A percentile compares a stretch with the other conserved stretches of the same genome.
Conservation (phyloP, 2,329 filamentous ascomycete genomes). For the Thelonectria olida region DNA sequence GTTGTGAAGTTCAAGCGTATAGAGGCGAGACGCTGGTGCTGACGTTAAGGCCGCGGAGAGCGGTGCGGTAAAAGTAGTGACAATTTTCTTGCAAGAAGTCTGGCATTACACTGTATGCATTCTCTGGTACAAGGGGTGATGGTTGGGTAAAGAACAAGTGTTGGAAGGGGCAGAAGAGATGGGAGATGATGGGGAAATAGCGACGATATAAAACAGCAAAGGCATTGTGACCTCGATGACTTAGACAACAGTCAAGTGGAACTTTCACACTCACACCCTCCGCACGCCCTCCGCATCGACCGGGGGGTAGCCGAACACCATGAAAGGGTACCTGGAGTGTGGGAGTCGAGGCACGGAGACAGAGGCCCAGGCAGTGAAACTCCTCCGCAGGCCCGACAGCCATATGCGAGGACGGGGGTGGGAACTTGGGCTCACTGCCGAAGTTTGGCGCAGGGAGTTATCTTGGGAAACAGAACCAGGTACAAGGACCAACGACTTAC, state of each 20-base stretch:
- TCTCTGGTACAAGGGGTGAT: constrained; percentile 18
- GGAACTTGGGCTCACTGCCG: constrained; percentile 27
- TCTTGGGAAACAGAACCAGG: constrained; percentile 22
- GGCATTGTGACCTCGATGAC: constrained; percentile 37
- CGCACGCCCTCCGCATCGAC: constrained; percentile 33
- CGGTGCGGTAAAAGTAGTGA: constrained; percentile 93
- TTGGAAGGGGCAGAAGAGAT: constrained; percentile 5
- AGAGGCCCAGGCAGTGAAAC: constrained; percentile 17
- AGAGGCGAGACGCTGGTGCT: constrained; percentile 80
- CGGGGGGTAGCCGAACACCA: constrained; percentile 32
- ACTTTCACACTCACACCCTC: constrained; percentile 31
- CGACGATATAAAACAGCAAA: constrained; percentile 41
- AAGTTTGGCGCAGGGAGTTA: constrained; percentile 32
- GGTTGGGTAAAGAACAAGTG: constrained; percentile 17
- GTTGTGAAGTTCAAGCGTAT: constrained; percentile 63
- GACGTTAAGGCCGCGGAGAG: constrained; percentile 85
- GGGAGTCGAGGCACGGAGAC: constrained; percentile 23
- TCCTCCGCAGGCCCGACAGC: constrained; percentile 40
- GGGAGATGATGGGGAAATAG: constrained; percentile 31
- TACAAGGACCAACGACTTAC: constrained; percentile 38
- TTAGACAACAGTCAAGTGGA: constrained; percentile 44
- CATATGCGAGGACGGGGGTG: constrained; percentile 11
- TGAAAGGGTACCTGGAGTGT: constrained; percentile 14
- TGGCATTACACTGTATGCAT: constrained; percentile 71
- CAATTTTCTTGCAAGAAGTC: constrained; percentile 85